Evolutionary conservation across 2,329 filamentous ascomycete species (phyloP).

Genomic region (Colletotrichum euphorbiae): DNA sequence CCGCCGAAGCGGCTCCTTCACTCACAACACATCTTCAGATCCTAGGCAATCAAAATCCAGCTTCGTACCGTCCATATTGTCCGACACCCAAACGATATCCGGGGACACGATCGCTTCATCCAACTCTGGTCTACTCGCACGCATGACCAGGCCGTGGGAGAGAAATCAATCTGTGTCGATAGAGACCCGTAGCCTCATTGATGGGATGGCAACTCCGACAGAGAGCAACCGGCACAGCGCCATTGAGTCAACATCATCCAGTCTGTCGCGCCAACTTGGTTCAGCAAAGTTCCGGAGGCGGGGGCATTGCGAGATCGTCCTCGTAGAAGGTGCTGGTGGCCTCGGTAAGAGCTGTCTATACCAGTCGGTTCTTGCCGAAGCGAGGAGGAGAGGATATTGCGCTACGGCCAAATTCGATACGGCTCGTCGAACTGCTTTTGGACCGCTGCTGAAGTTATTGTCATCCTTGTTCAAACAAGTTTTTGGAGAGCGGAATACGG

Average conservation of each 20-base stretch:
- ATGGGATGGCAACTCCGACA: slow-evolving; percentile 52
- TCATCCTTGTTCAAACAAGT: slow-evolving; percentile 76
- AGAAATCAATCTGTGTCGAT: slow-evolving; percentile 63
- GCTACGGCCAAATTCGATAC: slow-evolving; percentile 75
- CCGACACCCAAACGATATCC: slow-evolving; percentile 55
- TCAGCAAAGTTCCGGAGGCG: slow-evolving; percentile 69
- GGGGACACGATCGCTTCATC: slow-evolving; percentile 61
- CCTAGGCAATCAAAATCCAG: slow-evolving; percentile 52
- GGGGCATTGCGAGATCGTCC: slow-evolving; percentile 73
- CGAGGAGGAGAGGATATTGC: slow-evolving; percentile 71
- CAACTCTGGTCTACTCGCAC: slow-evolving; percentile 54
- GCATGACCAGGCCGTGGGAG: slow-evolving; percentile 61
- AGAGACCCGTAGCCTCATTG: slow-evolving; percentile 60
- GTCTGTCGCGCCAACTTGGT: slow-evolving; percentile 65
- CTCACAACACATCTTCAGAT: slow-evolving; percentile 58
- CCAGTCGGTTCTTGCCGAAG: slow-evolving; percentile 71
- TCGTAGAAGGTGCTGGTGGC: slow-evolving; percentile 70
- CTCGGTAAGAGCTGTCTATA: slow-evolving; percentile 75
- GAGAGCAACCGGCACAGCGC: slow-evolving; percentile 58
- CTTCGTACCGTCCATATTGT: slow-evolving; percentile 55
- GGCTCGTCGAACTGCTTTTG: slow-evolving; percentile 70
- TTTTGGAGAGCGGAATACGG: slow-evolving; percentile 74
- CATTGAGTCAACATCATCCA: slow-evolving; percentile 60
- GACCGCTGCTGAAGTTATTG: slow-evolving; percentile 72
- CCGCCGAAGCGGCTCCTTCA: slow-evolving; percentile 62